phyloP scores from a whole-genome alignment of 805 yeast genomes.

The Limtongia smithiae region DNA sequence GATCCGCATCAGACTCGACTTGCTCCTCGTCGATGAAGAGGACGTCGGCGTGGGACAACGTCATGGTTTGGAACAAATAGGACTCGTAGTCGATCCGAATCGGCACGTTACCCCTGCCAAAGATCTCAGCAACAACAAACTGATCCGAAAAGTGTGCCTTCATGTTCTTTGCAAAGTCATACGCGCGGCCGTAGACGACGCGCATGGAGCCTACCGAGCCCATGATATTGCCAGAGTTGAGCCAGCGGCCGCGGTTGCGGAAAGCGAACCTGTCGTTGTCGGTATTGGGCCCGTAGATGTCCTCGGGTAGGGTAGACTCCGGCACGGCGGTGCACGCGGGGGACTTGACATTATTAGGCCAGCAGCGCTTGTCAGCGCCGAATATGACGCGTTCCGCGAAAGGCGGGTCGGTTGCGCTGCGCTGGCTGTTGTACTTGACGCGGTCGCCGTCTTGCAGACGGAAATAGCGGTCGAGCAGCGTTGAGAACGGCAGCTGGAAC shows the following conservation, averaged over 20 bases:
- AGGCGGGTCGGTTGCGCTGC: background rate
- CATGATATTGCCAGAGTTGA: constrained; percentile 17
- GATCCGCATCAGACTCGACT: constrained; percentile 3
- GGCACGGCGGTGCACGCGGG: constrained; percentile 13
- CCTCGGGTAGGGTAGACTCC: constrained; percentile 8
- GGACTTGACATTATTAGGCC: constrained; percentile 13
- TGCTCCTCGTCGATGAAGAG: constrained; percentile 14
- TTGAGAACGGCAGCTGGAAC: constrained; percentile 19
- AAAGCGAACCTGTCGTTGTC: background rate
- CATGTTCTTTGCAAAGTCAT: background rate
- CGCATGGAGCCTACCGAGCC: constrained; percentile 12
- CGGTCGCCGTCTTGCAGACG: constrained; percentile 2
- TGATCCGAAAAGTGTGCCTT: constrained; percentile 11
- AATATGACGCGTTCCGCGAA: constrained; percentile 9
- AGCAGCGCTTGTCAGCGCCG: constrained; percentile 21
- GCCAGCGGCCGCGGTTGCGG: constrained; percentile 20
- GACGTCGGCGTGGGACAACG: constrained; percentile 14
- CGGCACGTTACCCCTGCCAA: constrained; percentile 11
- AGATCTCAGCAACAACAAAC: constrained; percentile 12
- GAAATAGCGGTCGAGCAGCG: constrained; percentile 14
- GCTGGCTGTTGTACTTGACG: background rate
- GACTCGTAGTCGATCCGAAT: constrained; percentile 17
- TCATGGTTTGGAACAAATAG: constrained; percentile 14
- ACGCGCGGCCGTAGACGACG: constrained; percentile 8
- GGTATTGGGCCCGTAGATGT: constrained; percentile 14